phyloP scores from a whole-genome alignment of 2,329 filamentous ascomycete genomes.

The Gyromitra esculenta region DNA sequence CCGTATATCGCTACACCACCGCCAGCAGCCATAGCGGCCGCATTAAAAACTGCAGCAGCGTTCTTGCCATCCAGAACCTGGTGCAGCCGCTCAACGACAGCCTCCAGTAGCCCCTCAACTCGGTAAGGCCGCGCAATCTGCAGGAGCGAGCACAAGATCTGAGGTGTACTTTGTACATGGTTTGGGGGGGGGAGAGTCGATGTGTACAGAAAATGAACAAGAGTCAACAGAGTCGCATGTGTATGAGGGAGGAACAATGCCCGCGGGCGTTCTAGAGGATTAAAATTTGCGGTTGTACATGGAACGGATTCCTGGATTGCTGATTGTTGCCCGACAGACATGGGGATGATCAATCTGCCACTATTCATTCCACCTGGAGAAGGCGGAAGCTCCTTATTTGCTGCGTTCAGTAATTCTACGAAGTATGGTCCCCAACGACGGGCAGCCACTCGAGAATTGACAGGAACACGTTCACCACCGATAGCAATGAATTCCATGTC shows the following conservation, averaged over 20 bases:
- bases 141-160: slow-evolving; percentile 92
- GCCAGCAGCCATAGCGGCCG: slow-evolving; percentile 95
- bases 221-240: slow-evolving; percentile 83
- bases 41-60: slow-evolving; percentile 96
- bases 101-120: slow-evolving; percentile 89
- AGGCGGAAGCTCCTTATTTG: slow-evolving; percentile 70
- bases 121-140: slow-evolving; percentile 94
- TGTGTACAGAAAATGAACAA: slow-evolving; percentile 93
- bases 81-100: slow-evolving; percentile 89
- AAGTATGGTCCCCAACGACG: slow-evolving; percentile 96
- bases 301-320: slow-evolving; percentile 53
- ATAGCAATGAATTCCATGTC: slow-evolving; percentile 98
- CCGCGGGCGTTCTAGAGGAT: slow-evolving; percentile 72
- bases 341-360: slow-evolving; percentile 38
- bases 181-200: slow-evolving; percentile 81
- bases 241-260: slow-evolving; percentile 95
- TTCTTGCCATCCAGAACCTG: slow-evolving; percentile 90
- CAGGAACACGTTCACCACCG: slow-evolving; percentile 87
- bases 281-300: slow-evolving; percentile 49
- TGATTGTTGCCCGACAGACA: slow-evolving; percentile 40
- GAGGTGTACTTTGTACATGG: slow-evolving; percentile 86
- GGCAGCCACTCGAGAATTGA: slow-evolving; percentile 88
- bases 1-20: slow-evolving; percentile 73
- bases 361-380: slow-evolving; percentile 39
- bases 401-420: slow-evolving; percentile 82